Evolutionary conservation across 1,139 yeast species (phyloP).

Genomic region (Saccharomycopsis crataegensis): DNA sequence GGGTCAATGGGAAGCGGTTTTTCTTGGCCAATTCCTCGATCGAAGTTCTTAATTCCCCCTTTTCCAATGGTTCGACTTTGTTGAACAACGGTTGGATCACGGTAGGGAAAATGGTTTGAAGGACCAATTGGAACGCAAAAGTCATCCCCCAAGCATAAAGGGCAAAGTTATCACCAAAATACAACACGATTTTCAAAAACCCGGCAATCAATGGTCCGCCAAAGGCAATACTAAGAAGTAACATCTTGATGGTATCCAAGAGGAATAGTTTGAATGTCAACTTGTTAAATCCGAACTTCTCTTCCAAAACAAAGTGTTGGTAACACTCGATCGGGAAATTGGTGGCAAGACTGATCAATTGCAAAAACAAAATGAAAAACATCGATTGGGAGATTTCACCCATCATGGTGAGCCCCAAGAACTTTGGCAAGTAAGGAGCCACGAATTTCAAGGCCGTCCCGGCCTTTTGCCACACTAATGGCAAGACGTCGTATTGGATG

Average conservation of each 20-base stretch:
- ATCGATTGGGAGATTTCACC: conserved; percentile 64
- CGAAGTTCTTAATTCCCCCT: conserved; percentile 76
- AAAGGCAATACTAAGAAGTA: conserved; percentile 45
- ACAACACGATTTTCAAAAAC: conserved; percentile 72
- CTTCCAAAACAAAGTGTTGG: conserved; percentile 81
- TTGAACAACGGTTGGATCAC: conserved; percentile 89
- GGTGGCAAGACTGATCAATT: conserved; percentile 41
- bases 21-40: conserved; percentile 72
- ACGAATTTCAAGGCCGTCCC: conserved; percentile 8
- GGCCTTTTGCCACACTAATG: conserved; percentile 59
- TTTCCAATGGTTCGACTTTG: conserved; percentile 82
- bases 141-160: conserved; percentile 70
- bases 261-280: conserved; percentile 66
- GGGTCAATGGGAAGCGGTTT: conserved; percentile 78
- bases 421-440: conserved; percentile 32
- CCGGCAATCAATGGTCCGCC: conserved; percentile 71
- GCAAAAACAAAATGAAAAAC: conserved; percentile 48
- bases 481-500: conserved; percentile 56
- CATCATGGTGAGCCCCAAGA: conserved; percentile 30
- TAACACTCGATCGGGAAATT: conserved; percentile 63
- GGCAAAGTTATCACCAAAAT: conserved; percentile 74
- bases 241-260: conserved; percentile 58
- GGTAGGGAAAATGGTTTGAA: conserved; percentile 71
- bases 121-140: conserved; percentile 61
- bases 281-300: conserved; percentile 88